Evolutionary conservation across 2,329 filamentous ascomycete species (phyloP), one percentile per base, ranked within the genome.

Genomic region (Fusarium agapanthi): DNA sequence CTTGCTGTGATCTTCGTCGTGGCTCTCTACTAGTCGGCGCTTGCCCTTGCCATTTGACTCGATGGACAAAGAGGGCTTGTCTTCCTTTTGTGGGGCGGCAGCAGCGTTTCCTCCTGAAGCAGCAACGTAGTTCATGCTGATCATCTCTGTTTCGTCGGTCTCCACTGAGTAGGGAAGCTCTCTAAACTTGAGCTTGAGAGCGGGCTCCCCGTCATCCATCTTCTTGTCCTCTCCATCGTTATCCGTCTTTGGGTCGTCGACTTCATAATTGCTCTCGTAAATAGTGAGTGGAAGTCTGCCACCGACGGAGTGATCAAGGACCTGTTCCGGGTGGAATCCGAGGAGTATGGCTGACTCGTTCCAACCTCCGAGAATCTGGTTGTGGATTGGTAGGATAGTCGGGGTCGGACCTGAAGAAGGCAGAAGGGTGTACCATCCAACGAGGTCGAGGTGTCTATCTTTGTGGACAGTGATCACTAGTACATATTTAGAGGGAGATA

Each of bases 71-170:
- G 79, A 78, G 6, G 80, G 79, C n/a, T 83, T 79, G 63, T 85
- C 85, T 63, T 86, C 84, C 75, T 82, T 83, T 61, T 76, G 72
- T 34, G 89, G 84, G 37, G 90, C 90, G 16, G 92, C 91, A 30
- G 95, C 95, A 77, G 75, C 75, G 37, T 93, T 95, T 53, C 93
- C 93, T 51, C 93, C 93, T 43, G 93, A 94, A 58, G 92, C 91
- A 2, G 95, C 95, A 26, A 99, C 92, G 74, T 95, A 97, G 81
- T 98, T 95, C 78, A 99, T 93, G 75, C 93, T 93, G 74, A 99
- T 98, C 95, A 98, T 98, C 82, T 99, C 96, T 3, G 95, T 95
- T 81, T 98, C 95, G 15, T 94, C 94, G 1, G 95, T 97, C 83
- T 98, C 96, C 5, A 98, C 91, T 1, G 92, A 92, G 81, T 96